Percentiles rank a stretch among this genome's conserved stretches.
These are phyloP conservation scores for Carpinus fangiana DNA, from an alignment of 306 rosid species.

Conservation along the genomic window DNA sequence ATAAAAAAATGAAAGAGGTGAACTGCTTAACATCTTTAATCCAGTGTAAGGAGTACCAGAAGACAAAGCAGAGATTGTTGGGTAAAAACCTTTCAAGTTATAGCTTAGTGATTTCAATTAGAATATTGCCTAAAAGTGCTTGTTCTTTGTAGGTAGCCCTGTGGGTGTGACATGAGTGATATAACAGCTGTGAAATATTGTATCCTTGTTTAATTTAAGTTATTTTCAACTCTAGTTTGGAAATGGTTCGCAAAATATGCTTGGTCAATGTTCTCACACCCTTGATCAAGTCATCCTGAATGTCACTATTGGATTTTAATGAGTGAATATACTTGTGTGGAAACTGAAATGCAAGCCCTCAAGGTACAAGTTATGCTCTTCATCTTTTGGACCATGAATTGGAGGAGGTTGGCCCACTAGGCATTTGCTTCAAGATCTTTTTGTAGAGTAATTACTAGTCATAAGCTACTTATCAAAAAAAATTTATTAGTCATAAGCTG, in stretches of 20 bases:
- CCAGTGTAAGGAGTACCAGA: not conserved
- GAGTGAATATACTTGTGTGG: not conserved
- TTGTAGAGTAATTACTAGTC: not conserved
- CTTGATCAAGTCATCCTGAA: not conserved
- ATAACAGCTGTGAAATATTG: not conserved
- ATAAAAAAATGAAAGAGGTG: too few relatives aligned
- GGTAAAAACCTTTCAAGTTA: not conserved
- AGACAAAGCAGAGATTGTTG: not conserved
- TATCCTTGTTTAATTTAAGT: not conserved
- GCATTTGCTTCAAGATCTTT: not conserved
- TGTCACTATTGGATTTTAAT: not conserved
- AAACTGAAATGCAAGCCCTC: too few relatives aligned
- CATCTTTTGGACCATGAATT: not conserved
- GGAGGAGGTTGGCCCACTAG: not conserved
- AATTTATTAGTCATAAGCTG: not conserved
- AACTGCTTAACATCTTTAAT: not conserved
- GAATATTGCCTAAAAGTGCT: not conserved
- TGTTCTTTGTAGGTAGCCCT: conserved; percentile 11
- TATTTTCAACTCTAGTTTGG: too few relatives aligned
- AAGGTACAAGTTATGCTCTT: not conserved
- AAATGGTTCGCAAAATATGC: too few relatives aligned
- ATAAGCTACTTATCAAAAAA: not conserved
- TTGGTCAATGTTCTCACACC: too few relatives aligned
- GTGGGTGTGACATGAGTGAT: conserved; percentile 14
- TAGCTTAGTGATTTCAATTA: not conserved